Percentiles rank a stretch among this genome's conserved stretches.
These are phyloP conservation scores for Aureobasidium sp. DNA, from an alignment of 2,329 filamentous ascomycete species.

Conservation along the genomic window DNA sequence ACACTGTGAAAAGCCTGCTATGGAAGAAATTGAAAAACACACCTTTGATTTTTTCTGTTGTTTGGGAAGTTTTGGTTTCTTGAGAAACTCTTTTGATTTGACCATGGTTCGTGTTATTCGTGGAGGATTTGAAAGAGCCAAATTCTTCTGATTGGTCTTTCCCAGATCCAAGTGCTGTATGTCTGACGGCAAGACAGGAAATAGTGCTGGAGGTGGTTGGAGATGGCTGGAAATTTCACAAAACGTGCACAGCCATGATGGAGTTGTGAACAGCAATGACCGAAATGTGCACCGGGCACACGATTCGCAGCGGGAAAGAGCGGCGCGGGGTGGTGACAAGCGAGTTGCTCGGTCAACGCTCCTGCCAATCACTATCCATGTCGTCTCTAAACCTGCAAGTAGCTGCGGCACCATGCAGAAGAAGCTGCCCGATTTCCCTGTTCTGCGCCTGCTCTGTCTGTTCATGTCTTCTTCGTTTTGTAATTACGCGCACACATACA, in stretches of 20 bases:
- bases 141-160: neutral
- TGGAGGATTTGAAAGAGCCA: neutral
- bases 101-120: neutral
- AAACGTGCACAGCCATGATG: neutral
- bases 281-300: neutral
- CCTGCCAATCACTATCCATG: constrained; percentile 7
- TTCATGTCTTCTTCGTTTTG: neutral
- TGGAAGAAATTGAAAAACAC: neutral
- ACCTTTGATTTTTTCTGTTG: constrained; percentile 12
- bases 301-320: neutral
- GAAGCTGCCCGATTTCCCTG: constrained; percentile 1
- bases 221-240: neutral
- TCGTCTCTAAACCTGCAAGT: neutral
- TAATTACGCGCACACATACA: constrained; percentile 1
- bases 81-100: constrained; percentile 11
- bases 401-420: constrained; percentile 3
- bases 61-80: constrained; percentile 12
- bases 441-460: neutral
- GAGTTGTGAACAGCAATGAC: neutral
- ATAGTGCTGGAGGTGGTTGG: neutral
- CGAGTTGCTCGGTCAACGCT: constrained; percentile 7
- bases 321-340: neutral
- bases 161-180: neutral
- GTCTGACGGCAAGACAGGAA: neutral
- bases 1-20: neutral